These are phyloP conservation scores for Ganoderma sp. DNA, from an alignment of 1,284 basidiomycete genomes.

Conservation along the genomic window DNA sequence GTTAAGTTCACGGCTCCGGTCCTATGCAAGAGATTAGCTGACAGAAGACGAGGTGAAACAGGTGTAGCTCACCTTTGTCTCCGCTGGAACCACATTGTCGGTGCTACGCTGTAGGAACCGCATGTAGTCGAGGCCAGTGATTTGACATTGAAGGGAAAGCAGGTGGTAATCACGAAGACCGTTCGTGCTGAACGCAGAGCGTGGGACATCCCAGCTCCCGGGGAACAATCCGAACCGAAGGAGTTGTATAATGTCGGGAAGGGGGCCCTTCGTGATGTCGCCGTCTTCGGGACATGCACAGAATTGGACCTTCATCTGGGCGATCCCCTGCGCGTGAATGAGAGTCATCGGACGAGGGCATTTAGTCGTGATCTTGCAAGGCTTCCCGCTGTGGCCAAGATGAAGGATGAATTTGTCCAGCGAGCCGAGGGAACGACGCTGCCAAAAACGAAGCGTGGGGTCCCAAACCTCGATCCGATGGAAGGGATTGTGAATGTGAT, in stretches of 20 bases:
- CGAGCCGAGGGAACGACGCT: not conserved
- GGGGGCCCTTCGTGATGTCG: not conserved
- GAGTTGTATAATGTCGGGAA: not conserved
- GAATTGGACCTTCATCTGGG: not conserved
- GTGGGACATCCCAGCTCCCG: not conserved
- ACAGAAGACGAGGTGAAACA: no score
- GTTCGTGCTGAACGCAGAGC: not conserved
- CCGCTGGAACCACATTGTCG: not conserved
- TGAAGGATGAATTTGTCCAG: not conserved
- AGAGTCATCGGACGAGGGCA: not conserved
- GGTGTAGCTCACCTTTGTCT: not conserved
- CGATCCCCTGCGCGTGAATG: not conserved
- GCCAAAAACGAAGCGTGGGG: not conserved
- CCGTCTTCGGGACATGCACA: not conserved
- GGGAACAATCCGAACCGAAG: not conserved
- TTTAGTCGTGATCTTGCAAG: not conserved
- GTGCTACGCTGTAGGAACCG: not conserved
- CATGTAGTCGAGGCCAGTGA: not conserved
- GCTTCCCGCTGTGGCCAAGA: not conserved
- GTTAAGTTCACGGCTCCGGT: constrained; percentile 31
- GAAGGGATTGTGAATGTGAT: not conserved
- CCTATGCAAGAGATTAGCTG: no score
- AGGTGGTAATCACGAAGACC: not conserved
- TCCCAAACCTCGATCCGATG: not conserved
- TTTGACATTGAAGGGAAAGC: not conserved